Evolutionary conservation across 2,329 filamentous ascomycete species (phyloP).

Genomic region (Colletotrichum salicis): DNA sequence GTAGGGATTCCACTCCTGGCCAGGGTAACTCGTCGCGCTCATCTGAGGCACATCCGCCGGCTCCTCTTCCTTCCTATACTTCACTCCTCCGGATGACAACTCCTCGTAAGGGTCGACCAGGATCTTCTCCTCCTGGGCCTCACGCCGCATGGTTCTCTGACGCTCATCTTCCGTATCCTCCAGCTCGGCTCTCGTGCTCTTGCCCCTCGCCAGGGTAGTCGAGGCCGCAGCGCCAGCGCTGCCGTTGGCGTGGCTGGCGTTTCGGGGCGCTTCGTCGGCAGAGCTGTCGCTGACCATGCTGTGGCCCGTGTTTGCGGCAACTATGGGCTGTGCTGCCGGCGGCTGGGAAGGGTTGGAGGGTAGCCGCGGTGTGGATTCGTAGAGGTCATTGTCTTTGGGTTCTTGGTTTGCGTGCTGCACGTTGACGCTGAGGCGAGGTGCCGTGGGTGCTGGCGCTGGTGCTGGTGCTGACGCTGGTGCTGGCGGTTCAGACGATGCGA

Average conservation of each 20-base stretch:
- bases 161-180: constrained; percentile 56
- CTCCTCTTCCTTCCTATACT: constrained; percentile 50
- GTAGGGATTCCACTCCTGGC: constrained; percentile 76
- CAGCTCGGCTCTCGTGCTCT: constrained; percentile 47
- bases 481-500: constrained; percentile 3
- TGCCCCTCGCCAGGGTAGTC: constrained; percentile 31
- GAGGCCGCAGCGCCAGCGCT: constrained; percentile 16
- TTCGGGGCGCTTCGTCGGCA: constrained; percentile 31
- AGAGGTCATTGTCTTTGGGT: constrained; percentile 43
- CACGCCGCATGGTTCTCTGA: constrained; percentile 55
- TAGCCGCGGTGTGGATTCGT: constrained; percentile 46
- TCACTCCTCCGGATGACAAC: constrained; percentile 40
- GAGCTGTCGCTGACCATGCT: constrained; percentile 33
- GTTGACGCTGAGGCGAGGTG: constrained; percentile 31
- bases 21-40: constrained; percentile 75
- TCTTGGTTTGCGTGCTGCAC: constrained; percentile 37
- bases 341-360: constrained; percentile 5
- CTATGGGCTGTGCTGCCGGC: constrained; percentile 15
- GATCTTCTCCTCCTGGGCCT: constrained; percentile 66
- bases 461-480: neutral
- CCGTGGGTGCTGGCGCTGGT: neutral
- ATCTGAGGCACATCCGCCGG: constrained; percentile 64
- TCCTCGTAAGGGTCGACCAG: constrained; percentile 48
- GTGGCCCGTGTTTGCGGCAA: constrained; percentile 29
- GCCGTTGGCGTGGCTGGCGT: constrained; percentile 35